Evolutionary conservation across 2,329 filamentous ascomycete genomes (phyloP).

Genomic region (Xylogone sp.): DNA sequence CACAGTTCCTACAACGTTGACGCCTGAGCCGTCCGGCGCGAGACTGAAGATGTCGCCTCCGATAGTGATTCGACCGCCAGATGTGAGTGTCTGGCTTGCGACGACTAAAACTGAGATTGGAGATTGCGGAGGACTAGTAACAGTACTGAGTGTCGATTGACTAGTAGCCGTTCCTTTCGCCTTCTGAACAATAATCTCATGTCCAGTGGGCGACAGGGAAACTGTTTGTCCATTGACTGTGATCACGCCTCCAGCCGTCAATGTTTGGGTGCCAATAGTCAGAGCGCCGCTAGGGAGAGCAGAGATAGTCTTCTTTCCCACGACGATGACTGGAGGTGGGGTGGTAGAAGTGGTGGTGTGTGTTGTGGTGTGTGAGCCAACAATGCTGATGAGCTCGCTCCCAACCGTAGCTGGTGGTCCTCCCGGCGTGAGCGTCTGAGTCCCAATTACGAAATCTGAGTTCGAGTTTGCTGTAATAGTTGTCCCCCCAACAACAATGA

Average conservation of each 20-base stretch:
- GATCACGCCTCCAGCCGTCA: constrained; percentile 15
- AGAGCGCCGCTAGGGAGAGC: constrained; percentile 1
- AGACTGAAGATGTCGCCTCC: constrained; percentile 23
- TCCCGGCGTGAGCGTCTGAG: constrained; percentile 11
- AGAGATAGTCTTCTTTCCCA: neutral
- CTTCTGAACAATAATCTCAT: constrained; percentile 15
- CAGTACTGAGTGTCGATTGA: constrained; percentile 1
- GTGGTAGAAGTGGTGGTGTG: neutral
- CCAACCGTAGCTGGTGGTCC: constrained; percentile 12
- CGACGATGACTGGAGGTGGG: neutral
- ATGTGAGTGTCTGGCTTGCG: constrained; percentile 22
- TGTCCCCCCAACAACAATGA: constrained; percentile 13
- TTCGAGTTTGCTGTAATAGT: constrained; percentile 2
- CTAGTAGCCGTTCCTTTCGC: constrained; percentile 4
- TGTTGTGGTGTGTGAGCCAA: neutral
- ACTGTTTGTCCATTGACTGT: constrained; percentile 19
- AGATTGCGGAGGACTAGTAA: neutral
- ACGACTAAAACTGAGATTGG: constrained; percentile 14
- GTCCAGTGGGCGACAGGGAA: constrained; percentile 8
- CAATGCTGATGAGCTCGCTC: constrained; percentile 8
- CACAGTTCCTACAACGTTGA: constrained; percentile 21
- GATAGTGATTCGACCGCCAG: constrained; percentile 21
- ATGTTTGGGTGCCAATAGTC: constrained; percentile 19
- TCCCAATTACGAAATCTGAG: constrained; percentile 11
- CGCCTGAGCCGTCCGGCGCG: constrained; percentile 14